A percentile compares a stretch with the other conserved stretches of the same genome.
phyloP scores from a whole-genome alignment of 768 basidiomycete genomes.

The Phlebiopsis flavidoalba region DNA sequence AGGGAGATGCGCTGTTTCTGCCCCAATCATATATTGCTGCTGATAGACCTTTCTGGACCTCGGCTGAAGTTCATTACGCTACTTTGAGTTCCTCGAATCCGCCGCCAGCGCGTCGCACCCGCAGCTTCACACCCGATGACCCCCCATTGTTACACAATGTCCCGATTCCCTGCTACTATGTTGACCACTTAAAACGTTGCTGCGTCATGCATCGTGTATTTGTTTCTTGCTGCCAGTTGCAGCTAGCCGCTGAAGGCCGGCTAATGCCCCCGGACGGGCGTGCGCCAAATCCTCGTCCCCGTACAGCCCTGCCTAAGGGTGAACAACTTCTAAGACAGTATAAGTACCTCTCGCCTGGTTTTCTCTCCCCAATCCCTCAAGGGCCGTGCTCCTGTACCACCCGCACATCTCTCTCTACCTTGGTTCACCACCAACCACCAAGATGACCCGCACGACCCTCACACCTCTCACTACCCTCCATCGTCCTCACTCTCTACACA shows the following conservation, averaged over 20 bases:
- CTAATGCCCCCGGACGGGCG: too few relatives aligned
- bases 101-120: not conserved
- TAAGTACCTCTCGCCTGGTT: not conserved
- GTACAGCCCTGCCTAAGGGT: not conserved
- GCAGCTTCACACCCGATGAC: not conserved
- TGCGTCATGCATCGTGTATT: not conserved
- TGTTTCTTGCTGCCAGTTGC: too few relatives aligned
- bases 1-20: not conserved
- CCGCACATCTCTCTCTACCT: not conserved
- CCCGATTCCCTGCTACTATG: not conserved
- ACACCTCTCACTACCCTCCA: not conserved
- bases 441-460: not conserved
- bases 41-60: not conserved
- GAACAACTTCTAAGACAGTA: not conserved
- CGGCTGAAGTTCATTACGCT: not conserved
- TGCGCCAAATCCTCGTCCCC: not conserved
- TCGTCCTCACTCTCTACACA: not conserved
- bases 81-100: not conserved
- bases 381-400: not conserved
- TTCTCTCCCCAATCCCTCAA: not conserved
- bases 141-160: not conserved
- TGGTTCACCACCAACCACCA: not conserved
- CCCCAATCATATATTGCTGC: not conserved
- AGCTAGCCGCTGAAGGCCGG: too few relatives aligned
- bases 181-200: not conserved